Evolutionary conservation across 345 rosid genomes (phyloP), one percentile per base, ranked within the genome.

Genomic region (Lumnitzera racemosa): DNA sequence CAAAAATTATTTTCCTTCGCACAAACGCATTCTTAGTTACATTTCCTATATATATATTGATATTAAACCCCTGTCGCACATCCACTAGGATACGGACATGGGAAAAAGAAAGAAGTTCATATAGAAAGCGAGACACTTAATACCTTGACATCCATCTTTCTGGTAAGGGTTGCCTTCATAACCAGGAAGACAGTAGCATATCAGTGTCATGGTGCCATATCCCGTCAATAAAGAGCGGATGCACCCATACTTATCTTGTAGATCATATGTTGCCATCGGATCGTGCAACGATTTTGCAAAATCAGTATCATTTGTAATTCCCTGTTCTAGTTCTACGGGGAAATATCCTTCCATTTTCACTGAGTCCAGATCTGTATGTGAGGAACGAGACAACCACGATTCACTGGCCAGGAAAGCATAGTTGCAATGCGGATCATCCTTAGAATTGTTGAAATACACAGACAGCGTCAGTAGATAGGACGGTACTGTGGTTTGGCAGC

Each of bases 251-350:
- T 24, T 0, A 23, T 11, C 1, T 20, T 20, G 20, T 20, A 20
- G 17, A 15, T 20, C 51, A 36, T 27, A 9, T 3, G 6, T 31
- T n/a, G 15, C 13, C 5, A 27, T 9, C 8, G 5, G 0, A 51
- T 13, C 13, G 12, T 15, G 12, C 9, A 51, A 43, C 47, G 50
- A 13, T 11, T 8, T n/a, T 15, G 15, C 27, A 43, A 29, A 10
- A 3, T 14, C 6, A 24, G 58, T 53, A 15, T 55, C 13, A 3
- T 24, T 24, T 11, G 4, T 0, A 13, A 62, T 24, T 12, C 67
- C 67, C 67, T 60, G 55, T 12, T 12, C 52, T 24, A 63, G 47
- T 46, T 15, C 57, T 2, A 47, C 67, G 8, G 67, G 67, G 14
- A 13, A 7, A 4, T 55, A 25, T 15, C 17, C 15, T 25, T 29